Evolutionary conservation across 805 yeast genomes (phyloP), one percentile per base, ranked within the genome.

Genomic region (Scheffersomyces stipitis): DNA sequence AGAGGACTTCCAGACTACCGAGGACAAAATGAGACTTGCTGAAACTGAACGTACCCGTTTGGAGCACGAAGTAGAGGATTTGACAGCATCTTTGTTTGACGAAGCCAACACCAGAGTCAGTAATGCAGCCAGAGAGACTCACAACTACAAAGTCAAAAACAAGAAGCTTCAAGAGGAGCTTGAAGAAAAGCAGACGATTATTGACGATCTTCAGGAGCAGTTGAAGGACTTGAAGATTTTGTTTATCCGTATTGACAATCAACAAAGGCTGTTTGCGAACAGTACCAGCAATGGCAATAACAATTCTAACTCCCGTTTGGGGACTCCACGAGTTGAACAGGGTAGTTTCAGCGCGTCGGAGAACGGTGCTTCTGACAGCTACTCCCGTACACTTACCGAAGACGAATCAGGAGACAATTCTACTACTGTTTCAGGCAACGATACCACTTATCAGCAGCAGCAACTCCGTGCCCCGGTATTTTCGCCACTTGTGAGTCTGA

Each of bases 51-150:
- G 76, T 13, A 67, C 74, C 31, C 71, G 74, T 40, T 61, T 87
- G 34, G 77, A 82, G 43, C 76, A 72, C 22, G 96, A 87, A 54
- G 84, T 87, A 26, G 93, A 86, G 52, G 95, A 86, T 27, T 62
- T 87, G 31, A 78, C 89, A 1, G 86, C 82, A 1, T 78, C 89
- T 1, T 62, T 87, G 22, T 87, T 87, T 54, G 83, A 78, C 44
- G 93, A 88, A 54, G 96, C 96, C 10, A 87, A 87, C 54, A 73
- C 75, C 33, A 86, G 86, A 86, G 96, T 87, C 5, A 78, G 83
- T 33, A 78, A 81, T 43, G 96, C 95, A 0, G 77, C 86, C 41
- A 71, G 78, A 36, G 84, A 82, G 38, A 75, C 81, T 4, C 73
- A 81, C 52, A 78, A 76, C 23, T 69, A 69, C 42, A 79, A 81